Conservation (phyloP, 2,329 filamentous ascomycete species). For the Alternaria sp. region DNA sequence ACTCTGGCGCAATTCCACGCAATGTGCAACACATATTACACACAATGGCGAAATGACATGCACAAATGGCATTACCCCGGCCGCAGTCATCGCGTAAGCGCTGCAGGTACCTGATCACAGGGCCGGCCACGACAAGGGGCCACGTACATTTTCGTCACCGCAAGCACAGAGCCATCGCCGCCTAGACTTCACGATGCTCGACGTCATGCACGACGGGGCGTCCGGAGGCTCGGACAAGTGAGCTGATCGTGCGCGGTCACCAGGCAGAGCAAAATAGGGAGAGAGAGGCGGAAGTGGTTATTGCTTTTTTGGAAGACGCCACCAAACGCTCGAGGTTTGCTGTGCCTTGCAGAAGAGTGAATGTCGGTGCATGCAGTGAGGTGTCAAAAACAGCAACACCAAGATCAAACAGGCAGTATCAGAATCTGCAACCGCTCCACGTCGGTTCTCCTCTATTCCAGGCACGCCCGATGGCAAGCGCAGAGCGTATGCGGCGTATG, state of each 20-base stretch:
- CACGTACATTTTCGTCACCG: constrained; percentile 15
- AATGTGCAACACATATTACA: constrained; percentile 32
- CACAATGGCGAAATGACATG: constrained; percentile 30
- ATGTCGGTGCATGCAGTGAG: background rate
- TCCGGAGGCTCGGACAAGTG: background rate
- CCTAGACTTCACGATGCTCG: constrained; percentile 46
- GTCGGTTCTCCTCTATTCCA: constrained; percentile 13
- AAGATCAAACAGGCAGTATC: background rate
- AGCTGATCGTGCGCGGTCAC: constrained; percentile 5
- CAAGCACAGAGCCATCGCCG: constrained; percentile 18
- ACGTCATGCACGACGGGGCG: constrained; percentile 41
- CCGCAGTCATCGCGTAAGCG: constrained; percentile 5
- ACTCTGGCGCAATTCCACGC: constrained; percentile 9
- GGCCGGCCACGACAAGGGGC: constrained; percentile 5
- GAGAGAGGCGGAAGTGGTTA: background rate
- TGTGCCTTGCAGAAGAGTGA: background rate
- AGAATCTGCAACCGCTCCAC: constrained; percentile 9
- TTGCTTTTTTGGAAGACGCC: constrained; percentile 2
- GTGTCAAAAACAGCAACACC: constrained; percentile 1
- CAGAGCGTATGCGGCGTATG: constrained; percentile 14
- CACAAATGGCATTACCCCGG: constrained; percentile 4
- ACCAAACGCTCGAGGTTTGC: background rate
- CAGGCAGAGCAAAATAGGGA: constrained; percentile 3
- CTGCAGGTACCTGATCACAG: constrained; percentile 21
- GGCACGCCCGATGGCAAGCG: constrained; percentile 11